Evolutionary conservation across 306 rosid genomes (phyloP).

Genomic region (Sindora glabra): DNA sequence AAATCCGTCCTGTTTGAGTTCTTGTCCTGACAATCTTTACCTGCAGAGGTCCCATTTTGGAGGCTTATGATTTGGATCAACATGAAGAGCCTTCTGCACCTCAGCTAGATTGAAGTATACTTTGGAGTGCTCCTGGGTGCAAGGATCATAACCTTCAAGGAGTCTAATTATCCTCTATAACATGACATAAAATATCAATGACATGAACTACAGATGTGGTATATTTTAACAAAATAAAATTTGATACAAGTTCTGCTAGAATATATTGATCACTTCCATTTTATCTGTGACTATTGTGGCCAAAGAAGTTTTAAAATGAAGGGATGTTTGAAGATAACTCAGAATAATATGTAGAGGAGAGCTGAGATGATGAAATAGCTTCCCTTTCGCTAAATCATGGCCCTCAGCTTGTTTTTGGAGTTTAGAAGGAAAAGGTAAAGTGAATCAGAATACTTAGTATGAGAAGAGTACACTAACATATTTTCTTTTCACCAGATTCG

Average conservation of each 20-base stretch:
- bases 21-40: slow-evolving; percentile 26
- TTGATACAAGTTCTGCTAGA: neutral
- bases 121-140: slow-evolving; percentile 60
- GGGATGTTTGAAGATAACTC: neutral
- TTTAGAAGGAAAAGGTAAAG: neutral
- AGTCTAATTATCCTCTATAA: slow-evolving; percentile 48
- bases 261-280: neutral
- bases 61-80: slow-evolving; percentile 51
- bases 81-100: slow-evolving; percentile 71
- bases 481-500: slow-evolving; percentile 45
- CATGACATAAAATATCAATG: slow-evolving; percentile 14
- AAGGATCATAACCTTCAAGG: slow-evolving; percentile 69
- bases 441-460: neutral
- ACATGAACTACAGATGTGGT: neutral
- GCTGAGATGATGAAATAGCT: neutral
- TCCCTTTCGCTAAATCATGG: no score
- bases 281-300: neutral
- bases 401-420: neutral
- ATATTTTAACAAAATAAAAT: neutral
- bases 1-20: neutral
- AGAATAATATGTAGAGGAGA: neutral
- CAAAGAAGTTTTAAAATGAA: neutral
- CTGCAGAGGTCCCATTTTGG: slow-evolving; percentile 76
- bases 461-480: slow-evolving; percentile 38
- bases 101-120: slow-evolving; percentile 70